Percentiles rank a stretch among this genome's conserved stretches.
These are phyloP conservation scores for Spatholobus suberectus DNA, from an alignment of 306 rosid species.

Conservation along the genomic window DNA sequence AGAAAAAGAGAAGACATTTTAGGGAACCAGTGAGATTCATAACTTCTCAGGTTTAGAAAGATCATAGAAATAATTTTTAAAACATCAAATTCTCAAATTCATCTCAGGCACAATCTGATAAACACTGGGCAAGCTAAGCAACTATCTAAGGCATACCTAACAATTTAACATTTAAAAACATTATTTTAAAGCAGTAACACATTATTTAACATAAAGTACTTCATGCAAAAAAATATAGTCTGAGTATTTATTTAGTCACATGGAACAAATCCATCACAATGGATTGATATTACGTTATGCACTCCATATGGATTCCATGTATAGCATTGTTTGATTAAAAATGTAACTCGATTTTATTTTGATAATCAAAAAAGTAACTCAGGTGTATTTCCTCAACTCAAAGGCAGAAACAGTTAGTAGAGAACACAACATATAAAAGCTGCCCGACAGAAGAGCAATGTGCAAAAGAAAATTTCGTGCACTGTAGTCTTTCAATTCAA, in stretches of 20 bases:
- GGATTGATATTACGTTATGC: neutral
- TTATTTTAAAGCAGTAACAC: neutral
- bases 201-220: neutral
- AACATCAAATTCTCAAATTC: conserved; percentile 18
- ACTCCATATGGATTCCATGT: neutral
- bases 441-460: neutral
- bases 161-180: neutral
- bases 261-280: neutral
- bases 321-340: neutral
- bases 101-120: neutral
- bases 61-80: conserved; percentile 3
- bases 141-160: neutral
- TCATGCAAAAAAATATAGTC: neutral
- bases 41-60: neutral
- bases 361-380: neutral
- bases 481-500: neutral
- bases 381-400: neutral
- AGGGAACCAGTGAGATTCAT: neutral
- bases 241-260: neutral
- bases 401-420: neutral
- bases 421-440: neutral
- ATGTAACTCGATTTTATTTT: neutral
- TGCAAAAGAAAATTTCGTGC: neutral
- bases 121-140: conserved; percentile 7
- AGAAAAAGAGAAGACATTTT: neutral